phyloP scores from a whole-genome alignment of 371 early-diverging fungal species.

The Actinomortierella ambigua region DNA sequence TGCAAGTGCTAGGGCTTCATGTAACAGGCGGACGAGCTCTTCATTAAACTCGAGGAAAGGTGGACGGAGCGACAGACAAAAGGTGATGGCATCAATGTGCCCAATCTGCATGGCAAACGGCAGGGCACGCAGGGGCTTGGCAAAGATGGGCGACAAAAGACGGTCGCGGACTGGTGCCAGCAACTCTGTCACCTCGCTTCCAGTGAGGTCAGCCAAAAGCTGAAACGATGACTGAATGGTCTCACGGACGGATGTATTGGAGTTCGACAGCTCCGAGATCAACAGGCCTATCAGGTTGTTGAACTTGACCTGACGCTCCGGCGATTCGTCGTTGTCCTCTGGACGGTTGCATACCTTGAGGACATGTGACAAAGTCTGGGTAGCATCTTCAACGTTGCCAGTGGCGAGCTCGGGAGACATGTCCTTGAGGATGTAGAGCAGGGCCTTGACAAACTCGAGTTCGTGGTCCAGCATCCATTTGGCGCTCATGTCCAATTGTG shows the following conservation, averaged over 20 bases:
- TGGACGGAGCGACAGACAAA: slow-evolving; percentile 90
- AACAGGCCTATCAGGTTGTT: slow-evolving; percentile 80
- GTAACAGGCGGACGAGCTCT: slow-evolving; percentile 87
- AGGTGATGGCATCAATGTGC: slow-evolving; percentile 97
- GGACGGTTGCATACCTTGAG: slow-evolving; percentile 83
- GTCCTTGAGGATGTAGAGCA: slow-evolving; percentile 95
- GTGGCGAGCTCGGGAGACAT: slow-evolving; percentile 82
- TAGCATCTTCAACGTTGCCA: slow-evolving; percentile 77
- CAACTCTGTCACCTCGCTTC: slow-evolving; percentile 82
- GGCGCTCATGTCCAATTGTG: slow-evolving; percentile 81
- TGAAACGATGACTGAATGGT: slow-evolving; percentile 86
- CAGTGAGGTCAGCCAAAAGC: slow-evolving; percentile 79
- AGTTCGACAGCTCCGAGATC: slow-evolving; percentile 91
- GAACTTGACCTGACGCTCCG: slow-evolving; percentile 64
- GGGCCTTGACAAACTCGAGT: slow-evolving; percentile 89
- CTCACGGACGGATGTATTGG: slow-evolving; percentile 88
- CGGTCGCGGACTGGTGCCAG: slow-evolving; percentile 86
- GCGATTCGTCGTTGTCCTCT: slow-evolving; percentile 57
- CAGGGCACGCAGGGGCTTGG: slow-evolving; percentile 95
- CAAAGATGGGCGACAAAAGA: slow-evolving; percentile 93
- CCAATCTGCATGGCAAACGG: slow-evolving; percentile 98
- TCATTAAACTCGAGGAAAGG: slow-evolving; percentile 92
- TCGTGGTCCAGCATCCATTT: slow-evolving; percentile 93
- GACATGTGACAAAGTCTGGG: slow-evolving; percentile 76
- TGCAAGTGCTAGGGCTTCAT: slow-evolving; percentile 93